Base-by-base conservation (phyloP, 179 eudicot species). In the Sideroxylon spinosum region DNA sequence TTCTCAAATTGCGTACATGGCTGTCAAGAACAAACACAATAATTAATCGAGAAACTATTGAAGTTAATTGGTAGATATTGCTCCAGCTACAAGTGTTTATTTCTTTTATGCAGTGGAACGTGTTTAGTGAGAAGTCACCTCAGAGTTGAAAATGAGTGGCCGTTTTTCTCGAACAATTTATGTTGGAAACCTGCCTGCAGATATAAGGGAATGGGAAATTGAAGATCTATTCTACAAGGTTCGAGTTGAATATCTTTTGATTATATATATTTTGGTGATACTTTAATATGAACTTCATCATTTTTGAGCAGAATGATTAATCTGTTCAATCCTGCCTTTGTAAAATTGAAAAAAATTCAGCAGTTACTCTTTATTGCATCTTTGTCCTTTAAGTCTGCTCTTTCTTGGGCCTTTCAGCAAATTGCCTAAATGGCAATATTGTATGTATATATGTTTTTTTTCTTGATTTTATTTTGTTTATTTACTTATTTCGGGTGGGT, bases 191-290 rank as follows among this genome's bases (percentile, higher is more conserved):
- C 87, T 95, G 75, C 99, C 99, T 26, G 82, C 90, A 50, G 99
- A 95, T 81, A 86, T 95, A 66, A 95, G 83, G 79, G 98, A 95
- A 82, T 73, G 78, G 80, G 99, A 93, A 87, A 81, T 95, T 82
- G 99, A 95, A 87, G 99, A 95, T 86, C 85, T 95, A 62, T 95
- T 95, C 76, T 93, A 88, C 83, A 95, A 95, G 99, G 99, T 95
- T 81, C 79, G 86, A 61, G 11, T 68, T 78, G 26, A 28, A 59
- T 63, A 52, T 61, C 48, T 70, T 26, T 71, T 11, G 10, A 10
- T 52, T 52, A 14, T 52, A 48, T 59, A 11, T 78, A 59, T 32
- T 48, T n/a, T 14, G 50, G 23, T 74, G 22, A 0, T 52, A 52
- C 37, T 71, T 14, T 9, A 11, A 26, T 25, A 65, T 16, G 16